These are phyloP conservation scores for Gaillardinia entomophila DNA, from an alignment of 805 yeast species.

Conservation along the genomic window DNA sequence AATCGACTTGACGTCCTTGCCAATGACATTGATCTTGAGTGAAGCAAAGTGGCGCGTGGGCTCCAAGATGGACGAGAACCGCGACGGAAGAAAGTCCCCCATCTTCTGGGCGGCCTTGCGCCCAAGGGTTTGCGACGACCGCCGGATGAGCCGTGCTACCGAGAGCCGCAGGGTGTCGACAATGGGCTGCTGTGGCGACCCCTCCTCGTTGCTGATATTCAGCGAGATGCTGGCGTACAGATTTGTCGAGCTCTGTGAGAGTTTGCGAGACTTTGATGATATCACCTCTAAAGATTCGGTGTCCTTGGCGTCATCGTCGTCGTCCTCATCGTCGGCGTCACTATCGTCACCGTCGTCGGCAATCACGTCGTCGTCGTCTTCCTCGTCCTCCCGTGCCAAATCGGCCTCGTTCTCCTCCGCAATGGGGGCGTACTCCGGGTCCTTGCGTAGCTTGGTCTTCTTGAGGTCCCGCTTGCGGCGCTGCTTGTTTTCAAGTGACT, in stretches of 20 bases:
- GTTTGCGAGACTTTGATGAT: conserved; percentile 27
- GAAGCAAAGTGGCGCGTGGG: conserved; percentile 91
- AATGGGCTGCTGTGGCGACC: conserved; percentile 39
- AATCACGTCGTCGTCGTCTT: conserved; percentile 10
- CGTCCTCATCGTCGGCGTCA: conserved; percentile 19
- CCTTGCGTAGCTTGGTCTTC: conserved; percentile 1
- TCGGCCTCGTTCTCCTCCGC: conserved; percentile 19
- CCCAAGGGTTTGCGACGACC: conserved; percentile 74
- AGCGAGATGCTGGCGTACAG: conserved; percentile 26
- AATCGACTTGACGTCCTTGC: conserved; percentile 36
- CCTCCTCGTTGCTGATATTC: conserved; percentile 11
- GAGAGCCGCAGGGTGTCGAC: conserved; percentile 67
- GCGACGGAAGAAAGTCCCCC: conserved; percentile 81
- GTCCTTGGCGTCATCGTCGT: conserved; percentile 17
- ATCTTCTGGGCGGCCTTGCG: conserved; percentile 80
- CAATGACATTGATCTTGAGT: conserved; percentile 51
- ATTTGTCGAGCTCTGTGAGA: conserved; percentile 33
- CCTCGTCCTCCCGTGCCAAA: conserved; percentile 1
- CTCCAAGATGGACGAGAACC: conserved; percentile 77
- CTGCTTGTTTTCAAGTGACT: conserved; percentile 34
- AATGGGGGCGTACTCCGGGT: conserved; percentile 19
- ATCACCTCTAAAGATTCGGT: conserved; percentile 14
- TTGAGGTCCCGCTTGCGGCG: conserved; percentile 17
- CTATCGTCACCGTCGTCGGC: conserved; percentile 10
- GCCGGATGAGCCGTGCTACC: conserved; percentile 67